Percentiles rank a stretch among this genome's conserved stretches.
These are phyloP conservation scores for Tuber brumale DNA, from an alignment of 495 filamentous ascomycete species.

Conservation along the genomic window DNA sequence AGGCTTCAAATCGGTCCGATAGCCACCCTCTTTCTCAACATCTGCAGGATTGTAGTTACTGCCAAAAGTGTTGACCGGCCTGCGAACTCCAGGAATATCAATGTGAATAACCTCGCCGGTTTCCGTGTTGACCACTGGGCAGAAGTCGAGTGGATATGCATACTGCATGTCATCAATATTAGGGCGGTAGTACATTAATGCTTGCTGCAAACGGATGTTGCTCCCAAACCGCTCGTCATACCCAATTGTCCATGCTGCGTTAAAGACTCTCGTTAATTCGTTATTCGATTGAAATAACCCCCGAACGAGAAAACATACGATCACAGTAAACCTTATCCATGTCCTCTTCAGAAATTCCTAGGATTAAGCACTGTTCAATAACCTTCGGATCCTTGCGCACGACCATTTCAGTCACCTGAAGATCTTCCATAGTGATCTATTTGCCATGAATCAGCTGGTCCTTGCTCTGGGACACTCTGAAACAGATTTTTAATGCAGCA, in stretches of 20 bases:
- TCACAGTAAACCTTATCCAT: slow-evolving; percentile 93
- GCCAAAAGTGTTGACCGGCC: slow-evolving; percentile 68
- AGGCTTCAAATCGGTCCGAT: slow-evolving; percentile 76
- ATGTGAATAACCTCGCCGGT: slow-evolving; percentile 80
- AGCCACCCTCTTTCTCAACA: slow-evolving; percentile 69
- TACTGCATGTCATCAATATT: slow-evolving; percentile 84
- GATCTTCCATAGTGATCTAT: slow-evolving; percentile 89
- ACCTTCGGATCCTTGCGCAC: slow-evolving; percentile 76
- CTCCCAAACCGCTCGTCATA: slow-evolving; percentile 88
- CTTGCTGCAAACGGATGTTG: slow-evolving; percentile 76
- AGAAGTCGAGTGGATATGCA: slow-evolving; percentile 87
- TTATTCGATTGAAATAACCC: neutral
- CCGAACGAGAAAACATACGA: slow-evolving; percentile 50
- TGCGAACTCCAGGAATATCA: slow-evolving; percentile 73
- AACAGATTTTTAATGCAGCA: neutral
- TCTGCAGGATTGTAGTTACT: slow-evolving; percentile 75
- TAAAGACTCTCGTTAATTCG: slow-evolving; percentile 6
- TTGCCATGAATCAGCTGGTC: neutral
- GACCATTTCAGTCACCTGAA: slow-evolving; percentile 78
- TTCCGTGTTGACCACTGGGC: slow-evolving; percentile 82
- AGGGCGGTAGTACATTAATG: slow-evolving; percentile 91
- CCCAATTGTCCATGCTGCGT: slow-evolving; percentile 84
- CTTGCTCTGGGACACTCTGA: neutral
- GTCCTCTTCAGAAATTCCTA: slow-evolving; percentile 77
- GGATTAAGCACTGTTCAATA: slow-evolving; percentile 82